Conservation (phyloP, 257 asterid genomes). For the Echium plantagineum region DNA sequence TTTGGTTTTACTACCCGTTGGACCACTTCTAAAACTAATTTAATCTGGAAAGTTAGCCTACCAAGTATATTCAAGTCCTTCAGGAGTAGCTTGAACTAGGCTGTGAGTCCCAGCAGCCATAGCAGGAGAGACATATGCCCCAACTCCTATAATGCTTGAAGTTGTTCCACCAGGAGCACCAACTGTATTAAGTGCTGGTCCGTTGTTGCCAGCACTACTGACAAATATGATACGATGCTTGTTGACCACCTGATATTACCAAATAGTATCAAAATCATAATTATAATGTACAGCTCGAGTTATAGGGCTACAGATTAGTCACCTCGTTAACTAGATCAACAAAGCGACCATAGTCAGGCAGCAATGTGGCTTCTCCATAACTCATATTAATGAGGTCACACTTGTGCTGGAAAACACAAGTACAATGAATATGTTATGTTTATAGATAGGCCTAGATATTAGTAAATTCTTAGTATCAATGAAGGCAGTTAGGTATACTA, state of each 20-base stretch:
- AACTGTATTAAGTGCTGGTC: constrained; percentile 93
- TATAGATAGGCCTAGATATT: not conserved
- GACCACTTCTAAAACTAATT: not conserved
- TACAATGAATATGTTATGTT: constrained; percentile 7
- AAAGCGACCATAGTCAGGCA: constrained; percentile 97
- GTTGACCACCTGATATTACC: constrained; percentile 57
- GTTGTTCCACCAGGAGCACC: constrained; percentile 99
- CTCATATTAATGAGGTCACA: constrained; percentile 98
- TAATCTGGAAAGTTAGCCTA: constrained; percentile 20
- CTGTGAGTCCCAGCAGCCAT: constrained; percentile 97
- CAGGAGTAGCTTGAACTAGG: constrained; percentile 84
- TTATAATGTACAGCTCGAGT: not conserved
- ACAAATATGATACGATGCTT: constrained; percentile 73
- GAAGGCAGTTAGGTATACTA: not conserved
- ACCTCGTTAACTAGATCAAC: constrained; percentile 96
- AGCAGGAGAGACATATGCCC: constrained; percentile 95
- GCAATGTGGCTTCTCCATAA: constrained; percentile 81
- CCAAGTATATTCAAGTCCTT: constrained; percentile 99
- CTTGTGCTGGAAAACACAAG: constrained; percentile 57
- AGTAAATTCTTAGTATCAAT: too few species aligned
- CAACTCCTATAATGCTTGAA: constrained; percentile 93
- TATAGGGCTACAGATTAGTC: constrained; percentile 12
- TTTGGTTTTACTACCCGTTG: not conserved
- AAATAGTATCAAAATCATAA: not conserved
- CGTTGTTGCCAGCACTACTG: constrained; percentile 93